phyloP scores from a whole-genome alignment of 805 yeast genomes.

The Metschnikowia bowlesiae region DNA sequence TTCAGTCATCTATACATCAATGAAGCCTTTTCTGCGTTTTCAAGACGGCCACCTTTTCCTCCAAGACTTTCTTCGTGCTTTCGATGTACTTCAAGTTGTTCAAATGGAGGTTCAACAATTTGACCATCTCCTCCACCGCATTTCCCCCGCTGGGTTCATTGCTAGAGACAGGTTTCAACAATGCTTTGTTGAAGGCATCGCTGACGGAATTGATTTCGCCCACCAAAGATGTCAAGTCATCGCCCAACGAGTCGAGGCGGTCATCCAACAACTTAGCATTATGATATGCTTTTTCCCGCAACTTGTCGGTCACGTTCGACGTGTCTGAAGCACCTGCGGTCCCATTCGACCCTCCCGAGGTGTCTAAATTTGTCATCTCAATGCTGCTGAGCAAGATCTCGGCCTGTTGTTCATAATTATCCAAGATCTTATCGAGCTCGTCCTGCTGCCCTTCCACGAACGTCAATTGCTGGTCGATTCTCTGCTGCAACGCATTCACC shows the following conservation, averaged over 20 bases:
- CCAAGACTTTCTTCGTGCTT: conserved; percentile 61
- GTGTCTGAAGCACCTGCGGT: conserved; percentile 8
- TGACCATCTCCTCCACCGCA: conserved; percentile 66
- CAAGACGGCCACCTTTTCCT: conserved; percentile 49
- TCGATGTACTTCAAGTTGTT: conserved; percentile 89
- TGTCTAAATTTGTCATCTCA: conserved; percentile 23
- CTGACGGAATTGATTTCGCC: conserved; percentile 81
- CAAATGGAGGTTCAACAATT: conserved; percentile 79
- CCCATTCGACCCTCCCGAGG: conserved; percentile 9
- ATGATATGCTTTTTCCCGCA: conserved; percentile 83
- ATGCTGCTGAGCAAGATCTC: conserved; percentile 44
- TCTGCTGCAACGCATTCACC: conserved; percentile 81
- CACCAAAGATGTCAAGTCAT: conserved; percentile 69
- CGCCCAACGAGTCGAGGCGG: conserved; percentile 71
- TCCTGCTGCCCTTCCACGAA: conserved; percentile 91
- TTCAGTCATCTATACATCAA: not conserved
- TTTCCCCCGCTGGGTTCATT: conserved; percentile 28
- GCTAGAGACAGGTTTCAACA: conserved; percentile 31
- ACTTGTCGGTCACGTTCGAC: conserved; percentile 66
- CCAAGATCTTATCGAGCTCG: conserved; percentile 77
- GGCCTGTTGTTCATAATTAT: conserved; percentile 75
- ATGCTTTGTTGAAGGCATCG: conserved; percentile 64
- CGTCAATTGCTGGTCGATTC: conserved; percentile 79
- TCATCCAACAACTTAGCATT: conserved; percentile 83
- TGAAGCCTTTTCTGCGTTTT: conserved; percentile 10